Base-by-base conservation (phyloP, 164 flowering plant genomes). In the Chimonanthus praecox region DNA sequence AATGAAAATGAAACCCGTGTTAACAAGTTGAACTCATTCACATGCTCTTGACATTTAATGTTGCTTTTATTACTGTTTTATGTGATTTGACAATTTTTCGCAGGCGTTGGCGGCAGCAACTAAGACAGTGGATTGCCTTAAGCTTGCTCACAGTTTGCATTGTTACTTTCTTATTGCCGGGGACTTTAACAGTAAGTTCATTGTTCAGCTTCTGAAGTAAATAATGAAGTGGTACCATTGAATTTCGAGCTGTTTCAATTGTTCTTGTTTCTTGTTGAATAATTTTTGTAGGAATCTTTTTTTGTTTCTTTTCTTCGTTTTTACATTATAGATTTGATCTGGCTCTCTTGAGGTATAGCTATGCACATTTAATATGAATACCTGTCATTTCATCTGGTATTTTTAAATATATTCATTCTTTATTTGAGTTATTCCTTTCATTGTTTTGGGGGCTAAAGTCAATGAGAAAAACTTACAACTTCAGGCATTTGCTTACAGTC, bases 21-120 rank as follows among this genome's bases (percentile, higher is more conserved):
- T 33, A 33, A 33, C 8, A 54, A 54, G 11, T 13, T 54, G 16
- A 44, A 65, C 46, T 11, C 3, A 18, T 44, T 65, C 68, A 65
- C 45, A 44, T 65, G 47, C 68, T 65, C 44, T n/a, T 65, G 68
- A 10, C 3, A 20, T 9, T 43, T 11, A 13, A 65, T 45, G 68
- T 47, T 65, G 48, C 47, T 10, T 6, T 65, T n/a, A 54, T 54
- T 54, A 43, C 33, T 8, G 5, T 64, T 20, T 64, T 33, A 64
- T 20, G 67, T 20, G 6, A n/a, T 33, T 64, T 45, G 20, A 18
- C 6, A 67, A 60, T 68, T 50, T 63, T 72, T 46, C 84, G 82
- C 91, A 92, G 99, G 99, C 97, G 64, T 78, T 92, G 71, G 97
- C 98, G 74, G 99, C 98, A 74, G 99, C 99, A 71, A 86, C 94